phyloP scores from a whole-genome alignment of 345 rosid genomes.

The Odontarrhena argentea region DNA sequence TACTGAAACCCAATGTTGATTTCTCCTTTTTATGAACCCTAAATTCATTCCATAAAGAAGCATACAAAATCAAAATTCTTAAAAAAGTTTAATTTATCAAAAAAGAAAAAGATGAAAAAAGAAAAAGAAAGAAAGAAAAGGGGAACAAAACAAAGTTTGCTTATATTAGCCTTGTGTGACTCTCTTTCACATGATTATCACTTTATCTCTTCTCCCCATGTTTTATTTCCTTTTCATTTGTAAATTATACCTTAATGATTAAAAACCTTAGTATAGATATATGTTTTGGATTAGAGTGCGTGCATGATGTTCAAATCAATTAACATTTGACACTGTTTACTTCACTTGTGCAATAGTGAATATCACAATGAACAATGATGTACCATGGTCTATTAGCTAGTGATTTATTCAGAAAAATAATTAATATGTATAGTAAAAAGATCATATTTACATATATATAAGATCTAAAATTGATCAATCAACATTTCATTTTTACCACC shows the following conservation, averaged over 20 bases:
- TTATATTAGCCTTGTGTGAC: slow-evolving; percentile 38
- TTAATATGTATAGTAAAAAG: too few species aligned
- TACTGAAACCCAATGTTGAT: slow-evolving; percentile 45
- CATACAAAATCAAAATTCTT: not conserved
- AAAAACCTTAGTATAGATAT: not conserved
- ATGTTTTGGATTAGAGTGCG: slow-evolving; percentile 9
- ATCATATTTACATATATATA: too few species aligned
- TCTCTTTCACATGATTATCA: slow-evolving; percentile 40
- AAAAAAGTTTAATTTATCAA: slow-evolving; percentile 29
- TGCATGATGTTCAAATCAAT: slow-evolving; percentile 5
- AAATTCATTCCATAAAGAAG: slow-evolving; percentile 45
- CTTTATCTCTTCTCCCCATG: slow-evolving; percentile 40
- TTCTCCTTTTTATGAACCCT: slow-evolving; percentile 45
- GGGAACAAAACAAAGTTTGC: slow-evolving; percentile 41
- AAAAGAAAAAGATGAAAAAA: slow-evolving; percentile 42
- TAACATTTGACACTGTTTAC: not conserved
- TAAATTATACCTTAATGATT: slow-evolving; percentile 40
- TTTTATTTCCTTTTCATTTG: slow-evolving; percentile 22
- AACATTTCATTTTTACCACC: too few species aligned
- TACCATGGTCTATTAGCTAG: too few species aligned
- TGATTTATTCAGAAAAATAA: too few species aligned
- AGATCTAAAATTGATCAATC: too few species aligned
- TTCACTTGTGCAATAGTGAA: not conserved
- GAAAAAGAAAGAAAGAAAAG: slow-evolving; percentile 29
- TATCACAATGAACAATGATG: too few species aligned